Evolutionary conservation across 768 basidiomycete species (phyloP).

Genomic region (Termitomyces sp.): DNA sequence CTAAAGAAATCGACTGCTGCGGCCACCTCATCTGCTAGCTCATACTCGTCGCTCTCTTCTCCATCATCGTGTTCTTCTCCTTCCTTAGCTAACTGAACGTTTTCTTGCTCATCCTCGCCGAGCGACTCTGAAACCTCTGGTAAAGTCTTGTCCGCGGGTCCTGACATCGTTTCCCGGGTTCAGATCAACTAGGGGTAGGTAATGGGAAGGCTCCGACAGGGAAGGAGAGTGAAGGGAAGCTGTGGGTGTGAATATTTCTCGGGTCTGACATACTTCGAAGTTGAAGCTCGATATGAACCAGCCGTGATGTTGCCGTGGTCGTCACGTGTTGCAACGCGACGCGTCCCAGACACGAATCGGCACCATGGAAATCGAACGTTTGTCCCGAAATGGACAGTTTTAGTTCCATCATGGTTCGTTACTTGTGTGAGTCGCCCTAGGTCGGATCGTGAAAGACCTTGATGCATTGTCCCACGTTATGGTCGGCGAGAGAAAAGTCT

Average conservation of each 20-base stretch:
- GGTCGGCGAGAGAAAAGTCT: not conserved
- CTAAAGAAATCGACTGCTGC: not conserved
- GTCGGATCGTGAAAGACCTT: not conserved
- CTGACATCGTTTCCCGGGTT: conserved; percentile 12
- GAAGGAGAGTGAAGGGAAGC: conserved; percentile 7
- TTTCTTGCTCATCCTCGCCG: conserved; percentile 6
- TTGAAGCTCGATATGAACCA: conserved; percentile 9
- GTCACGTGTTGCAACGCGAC: conserved; percentile 16
- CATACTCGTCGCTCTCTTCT: conserved; percentile 21
- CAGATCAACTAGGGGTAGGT: not conserved
- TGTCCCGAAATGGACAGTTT: conserved; percentile 1
- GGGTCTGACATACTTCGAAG: conserved; percentile 14
- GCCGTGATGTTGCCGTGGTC: conserved; percentile 11
- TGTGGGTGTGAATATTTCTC: conserved; percentile 16
- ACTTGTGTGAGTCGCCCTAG: not conserved
- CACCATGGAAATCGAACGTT: not conserved
- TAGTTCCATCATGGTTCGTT: not conserved
- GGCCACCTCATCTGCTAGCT: conserved; percentile 14
- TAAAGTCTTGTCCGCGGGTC: conserved; percentile 10
- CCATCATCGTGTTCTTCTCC: conserved; percentile 13
- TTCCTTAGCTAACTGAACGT: not conserved
- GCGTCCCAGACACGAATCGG: conserved; percentile 2
- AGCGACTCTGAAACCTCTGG: conserved; percentile 11
- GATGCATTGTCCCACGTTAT: not conserved
- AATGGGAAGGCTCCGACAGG: not conserved